phyloP scores from a whole-genome alignment of 2,329 filamentous ascomycete species.

The Alternaria sp. region DNA sequence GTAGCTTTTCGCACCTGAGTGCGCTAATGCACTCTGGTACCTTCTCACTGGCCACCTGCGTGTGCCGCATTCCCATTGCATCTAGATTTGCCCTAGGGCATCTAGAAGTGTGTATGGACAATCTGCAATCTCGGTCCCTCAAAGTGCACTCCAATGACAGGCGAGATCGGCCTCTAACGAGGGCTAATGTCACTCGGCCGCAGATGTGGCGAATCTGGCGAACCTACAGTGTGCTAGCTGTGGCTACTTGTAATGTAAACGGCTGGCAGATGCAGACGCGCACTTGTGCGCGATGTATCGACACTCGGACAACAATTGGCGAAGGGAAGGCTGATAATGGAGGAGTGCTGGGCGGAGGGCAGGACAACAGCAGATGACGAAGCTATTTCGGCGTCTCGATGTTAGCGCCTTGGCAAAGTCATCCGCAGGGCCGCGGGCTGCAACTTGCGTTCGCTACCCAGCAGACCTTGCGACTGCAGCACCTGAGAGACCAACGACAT shows the following conservation, averaged over 20 bases:
- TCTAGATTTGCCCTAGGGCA: not conserved
- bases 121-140: not conserved
- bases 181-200: not conserved
- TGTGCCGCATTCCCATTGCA: not conserved
- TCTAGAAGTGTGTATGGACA: not conserved
- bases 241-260: not conserved
- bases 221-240: not conserved
- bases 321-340: not conserved
- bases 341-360: not conserved
- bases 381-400: not conserved
- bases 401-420: not conserved
- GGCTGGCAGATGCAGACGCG: no score
- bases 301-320: not conserved
- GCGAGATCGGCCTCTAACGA: not conserved
- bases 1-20: not conserved
- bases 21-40: not conserved
- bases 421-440: not conserved
- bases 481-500: no score
- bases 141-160: not conserved
- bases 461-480: not conserved
- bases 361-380: not conserved
- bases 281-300: not conserved
- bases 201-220: not conserved
- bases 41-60: not conserved
- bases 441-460: not conserved